Conservation (phyloP, 164 flowering plant genomes). For the Malania oleifera region DNA sequence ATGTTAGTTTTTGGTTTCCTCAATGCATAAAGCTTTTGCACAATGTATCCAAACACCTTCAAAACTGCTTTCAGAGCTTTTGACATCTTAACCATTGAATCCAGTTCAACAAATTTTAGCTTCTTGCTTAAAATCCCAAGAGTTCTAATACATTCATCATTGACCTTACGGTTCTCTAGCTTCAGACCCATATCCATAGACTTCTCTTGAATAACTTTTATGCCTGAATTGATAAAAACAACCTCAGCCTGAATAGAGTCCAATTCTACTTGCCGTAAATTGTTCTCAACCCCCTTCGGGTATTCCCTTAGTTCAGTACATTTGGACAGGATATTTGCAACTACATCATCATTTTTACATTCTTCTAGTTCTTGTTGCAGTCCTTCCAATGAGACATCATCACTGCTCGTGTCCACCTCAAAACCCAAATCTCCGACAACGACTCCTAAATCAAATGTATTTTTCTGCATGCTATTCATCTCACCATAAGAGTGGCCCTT, state of each 20-base stretch:
- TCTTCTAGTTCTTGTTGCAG: conserved; percentile 85
- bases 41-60: neutral
- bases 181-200: conserved; percentile 98
- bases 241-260: conserved; percentile 59
- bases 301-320: neutral
- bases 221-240: conserved; percentile 96
- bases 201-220: conserved; percentile 94
- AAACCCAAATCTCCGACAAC: conserved; percentile 80
- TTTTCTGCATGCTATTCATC: conserved; percentile 31
- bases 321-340: neutral
- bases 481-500: conserved; percentile 32
- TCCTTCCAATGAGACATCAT: conserved; percentile 82
- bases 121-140: neutral
- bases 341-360: conserved; percentile 77
- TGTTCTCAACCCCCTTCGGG: neutral
- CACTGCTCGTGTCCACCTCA: conserved; percentile 78
- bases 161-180: conserved; percentile 96
- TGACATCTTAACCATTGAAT: neutral
- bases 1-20: neutral
- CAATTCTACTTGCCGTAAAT: neutral
- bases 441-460: conserved; percentile 61
- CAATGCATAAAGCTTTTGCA: neutral
- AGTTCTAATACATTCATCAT: neutral
- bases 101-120: neutral
- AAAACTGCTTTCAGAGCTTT: neutral